phyloP scores from a whole-genome alignment of 805 yeast genomes.

The Saturnispora gosingensis region DNA sequence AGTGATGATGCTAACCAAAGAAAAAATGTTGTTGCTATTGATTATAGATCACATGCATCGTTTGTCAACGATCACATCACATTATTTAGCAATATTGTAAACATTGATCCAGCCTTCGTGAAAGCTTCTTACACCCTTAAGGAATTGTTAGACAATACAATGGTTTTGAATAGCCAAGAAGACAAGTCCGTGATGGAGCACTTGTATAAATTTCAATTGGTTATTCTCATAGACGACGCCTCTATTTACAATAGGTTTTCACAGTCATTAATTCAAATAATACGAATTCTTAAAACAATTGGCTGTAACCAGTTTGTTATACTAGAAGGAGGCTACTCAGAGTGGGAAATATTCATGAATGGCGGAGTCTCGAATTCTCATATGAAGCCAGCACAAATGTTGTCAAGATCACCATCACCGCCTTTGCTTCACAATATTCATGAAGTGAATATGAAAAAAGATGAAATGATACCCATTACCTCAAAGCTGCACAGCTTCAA shows the following conservation, averaged over 20 bases:
- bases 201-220: conserved; percentile 47
- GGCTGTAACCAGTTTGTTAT: conserved; percentile 30
- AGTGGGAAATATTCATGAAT: conserved; percentile 38
- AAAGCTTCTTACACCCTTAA: conserved; percentile 42
- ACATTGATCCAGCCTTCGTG: conserved; percentile 66
- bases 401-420: conserved; percentile 9
- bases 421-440: not conserved
- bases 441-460: not conserved
- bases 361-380: not conserved
- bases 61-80: conserved; percentile 56
- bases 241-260: conserved; percentile 20
- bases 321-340: conserved; percentile 52
- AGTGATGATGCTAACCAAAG: conserved; percentile 18
- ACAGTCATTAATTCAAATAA: conserved; percentile 25
- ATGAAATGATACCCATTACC: not conserved
- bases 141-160: conserved; percentile 58
- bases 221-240: conserved; percentile 54
- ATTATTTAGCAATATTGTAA: conserved; percentile 45
- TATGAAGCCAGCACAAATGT: not conserved
- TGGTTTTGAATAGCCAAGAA: conserved; percentile 43
- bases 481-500: not conserved
- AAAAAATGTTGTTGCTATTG: conserved; percentile 49
- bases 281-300: conserved; percentile 30
- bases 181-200: conserved; percentile 47
- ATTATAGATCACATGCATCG: conserved; percentile 53